phyloP scores from a whole-genome alignment of 257 asterid species.

The Plectranthus barbatus region DNA sequence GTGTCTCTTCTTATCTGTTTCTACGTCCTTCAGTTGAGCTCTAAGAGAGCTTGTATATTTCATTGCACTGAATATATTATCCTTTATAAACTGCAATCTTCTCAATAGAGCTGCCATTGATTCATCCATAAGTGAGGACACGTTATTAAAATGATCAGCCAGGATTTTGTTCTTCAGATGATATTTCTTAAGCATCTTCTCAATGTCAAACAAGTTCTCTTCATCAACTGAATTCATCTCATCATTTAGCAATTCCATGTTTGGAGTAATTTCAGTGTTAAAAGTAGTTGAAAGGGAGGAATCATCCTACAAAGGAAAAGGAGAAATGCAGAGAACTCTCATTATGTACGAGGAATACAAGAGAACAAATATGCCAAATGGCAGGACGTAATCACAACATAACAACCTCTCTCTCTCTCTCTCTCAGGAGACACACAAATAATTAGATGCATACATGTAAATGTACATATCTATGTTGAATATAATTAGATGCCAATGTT shows the following conservation, averaged over 20 bases:
- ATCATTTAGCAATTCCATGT: conserved; percentile 32
- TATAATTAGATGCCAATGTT: not conserved
- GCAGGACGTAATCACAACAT: not conserved
- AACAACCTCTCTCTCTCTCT: not conserved
- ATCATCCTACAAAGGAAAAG: conserved; percentile 48
- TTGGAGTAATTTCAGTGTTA: conserved; percentile 23
- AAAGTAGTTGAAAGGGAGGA: conserved; percentile 34
- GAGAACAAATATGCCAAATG: not conserved
- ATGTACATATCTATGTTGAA: not conserved
- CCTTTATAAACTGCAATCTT: conserved; percentile 41
- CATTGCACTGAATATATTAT: conserved; percentile 22
- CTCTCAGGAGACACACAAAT: not conserved
- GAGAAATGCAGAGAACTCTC: conserved; percentile 13
- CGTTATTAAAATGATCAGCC: conserved; percentile 42
- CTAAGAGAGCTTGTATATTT: conserved; percentile 42
- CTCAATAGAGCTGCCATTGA: conserved; percentile 35
- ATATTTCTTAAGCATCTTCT: conserved; percentile 54
- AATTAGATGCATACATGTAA: not conserved
- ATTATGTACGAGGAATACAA: conserved; percentile 16
- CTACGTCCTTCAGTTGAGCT: conserved; percentile 40
- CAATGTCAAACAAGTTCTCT: conserved; percentile 40
- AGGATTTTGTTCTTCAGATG: conserved; percentile 54
- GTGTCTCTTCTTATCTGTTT: conserved; percentile 43
- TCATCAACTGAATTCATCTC: conserved; percentile 41
- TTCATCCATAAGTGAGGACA: conserved; percentile 48